A percentile compares a stretch with the other conserved stretches of the same genome.
phyloP scores from a whole-genome alignment of 2,329 filamentous ascomycete species.

The Parafenestella ontariensis region DNA sequence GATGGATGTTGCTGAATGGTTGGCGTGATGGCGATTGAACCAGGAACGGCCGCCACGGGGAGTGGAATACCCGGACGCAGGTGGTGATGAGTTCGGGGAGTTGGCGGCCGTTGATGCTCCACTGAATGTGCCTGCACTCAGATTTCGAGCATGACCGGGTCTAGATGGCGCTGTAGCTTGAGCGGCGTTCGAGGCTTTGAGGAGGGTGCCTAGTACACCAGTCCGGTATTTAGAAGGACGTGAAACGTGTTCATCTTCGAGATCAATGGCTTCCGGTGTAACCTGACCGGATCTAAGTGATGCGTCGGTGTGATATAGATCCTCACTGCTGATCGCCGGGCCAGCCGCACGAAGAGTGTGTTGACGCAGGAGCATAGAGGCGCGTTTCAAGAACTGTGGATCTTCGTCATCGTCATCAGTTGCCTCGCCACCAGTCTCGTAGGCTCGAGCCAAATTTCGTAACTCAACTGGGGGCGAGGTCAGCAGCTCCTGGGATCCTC shows the following conservation, averaged over 20 bases:
- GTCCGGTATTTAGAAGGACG: constrained; percentile 72
- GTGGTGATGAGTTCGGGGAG: constrained; percentile 49
- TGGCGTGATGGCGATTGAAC: constrained; percentile 44
- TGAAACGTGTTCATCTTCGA: constrained; percentile 69
- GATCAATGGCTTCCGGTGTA: constrained; percentile 58
- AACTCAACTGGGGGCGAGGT: constrained; percentile 28
- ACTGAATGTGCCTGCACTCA: constrained; percentile 39
- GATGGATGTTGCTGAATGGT: constrained; percentile 51
- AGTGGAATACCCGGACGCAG: constrained; percentile 52
- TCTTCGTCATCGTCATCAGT: constrained; percentile 43
- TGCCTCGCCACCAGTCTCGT: constrained; percentile 28
- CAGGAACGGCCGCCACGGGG: constrained; percentile 46
- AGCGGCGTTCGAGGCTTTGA: constrained; percentile 57
- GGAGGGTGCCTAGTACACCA: constrained; percentile 74
- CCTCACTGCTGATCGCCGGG: constrained; percentile 26
- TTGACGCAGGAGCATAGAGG: constrained; percentile 45
- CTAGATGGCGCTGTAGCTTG: constrained; percentile 8
- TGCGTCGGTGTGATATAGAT: constrained; percentile 40
- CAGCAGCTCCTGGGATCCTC: constrained; percentile 42
- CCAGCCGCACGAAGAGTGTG: constrained; percentile 33
- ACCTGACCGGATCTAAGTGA: constrained; percentile 54
- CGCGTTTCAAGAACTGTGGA: constrained; percentile 50
- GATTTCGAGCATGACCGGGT: constrained; percentile 29
- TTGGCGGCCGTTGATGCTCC: constrained; percentile 45
- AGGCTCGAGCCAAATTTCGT: constrained; percentile 16